Evolutionary conservation across 2,329 filamentous ascomycete genomes (phyloP).

Genomic region (Trichoderma atroviride): DNA sequence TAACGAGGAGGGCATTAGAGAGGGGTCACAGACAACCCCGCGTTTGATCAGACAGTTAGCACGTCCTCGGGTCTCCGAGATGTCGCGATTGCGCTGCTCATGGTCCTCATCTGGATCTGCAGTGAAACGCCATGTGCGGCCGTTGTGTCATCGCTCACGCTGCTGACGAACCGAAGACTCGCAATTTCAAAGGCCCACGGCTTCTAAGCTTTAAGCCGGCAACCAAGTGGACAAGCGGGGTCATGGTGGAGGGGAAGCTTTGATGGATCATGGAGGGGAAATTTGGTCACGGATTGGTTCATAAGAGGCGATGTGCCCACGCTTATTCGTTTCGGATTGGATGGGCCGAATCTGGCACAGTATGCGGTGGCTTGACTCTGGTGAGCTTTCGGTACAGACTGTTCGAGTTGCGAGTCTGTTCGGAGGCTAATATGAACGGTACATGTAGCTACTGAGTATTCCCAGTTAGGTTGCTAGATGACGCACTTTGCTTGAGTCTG

Average conservation of each 20-base stretch:
- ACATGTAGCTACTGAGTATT: neutral
- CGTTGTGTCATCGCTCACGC: constrained; percentile 13
- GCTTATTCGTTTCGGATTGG: neutral
- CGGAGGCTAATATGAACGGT: neutral
- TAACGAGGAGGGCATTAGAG: neutral
- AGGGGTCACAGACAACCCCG: constrained; percentile 11
- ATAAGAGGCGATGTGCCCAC: neutral
- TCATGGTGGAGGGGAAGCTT: constrained; percentile 10
- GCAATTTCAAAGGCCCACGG: constrained; percentile 22
- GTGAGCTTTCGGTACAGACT: constrained; percentile 1
- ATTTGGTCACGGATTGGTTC: constrained; percentile 2
- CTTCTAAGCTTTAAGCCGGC: constrained; percentile 4
- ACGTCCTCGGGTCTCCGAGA: constrained; percentile 4
- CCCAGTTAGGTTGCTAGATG: neutral
- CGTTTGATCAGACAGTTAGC: neutral
- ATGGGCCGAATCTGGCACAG: neutral
- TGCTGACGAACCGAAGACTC: constrained; percentile 8
- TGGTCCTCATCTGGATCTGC: constrained; percentile 14
- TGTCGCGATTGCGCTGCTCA: constrained; percentile 14
- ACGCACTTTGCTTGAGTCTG: neutral
- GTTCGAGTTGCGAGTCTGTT: neutral
- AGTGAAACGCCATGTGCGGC: constrained; percentile 17
- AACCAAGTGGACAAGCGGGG: constrained; percentile 17
- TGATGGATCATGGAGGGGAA: neutral
- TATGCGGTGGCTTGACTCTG: neutral